Conservation (phyloP, 805 yeast genomes). For the Candida pseudoglaebosa region DNA sequence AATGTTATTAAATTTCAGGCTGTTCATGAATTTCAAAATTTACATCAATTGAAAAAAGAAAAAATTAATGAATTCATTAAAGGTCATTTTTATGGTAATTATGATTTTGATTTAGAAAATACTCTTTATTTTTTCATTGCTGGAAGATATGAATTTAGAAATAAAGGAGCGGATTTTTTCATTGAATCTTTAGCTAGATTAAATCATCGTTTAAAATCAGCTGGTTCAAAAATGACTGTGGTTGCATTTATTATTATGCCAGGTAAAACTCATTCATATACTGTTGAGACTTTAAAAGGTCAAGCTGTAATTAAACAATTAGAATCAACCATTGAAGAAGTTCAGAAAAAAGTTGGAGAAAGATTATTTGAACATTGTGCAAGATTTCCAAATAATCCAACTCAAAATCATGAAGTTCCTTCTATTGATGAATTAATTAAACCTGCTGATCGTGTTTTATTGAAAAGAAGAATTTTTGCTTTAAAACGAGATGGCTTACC, state of each 20-base stretch:
- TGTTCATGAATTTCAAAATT: slow-evolving; percentile 95
- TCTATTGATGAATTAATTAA: slow-evolving; percentile 78
- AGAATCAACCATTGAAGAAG: slow-evolving; percentile 83
- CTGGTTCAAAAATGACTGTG: slow-evolving; percentile 83
- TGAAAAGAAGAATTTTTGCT: slow-evolving; percentile 91
- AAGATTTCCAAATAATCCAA: slow-evolving; percentile 48
- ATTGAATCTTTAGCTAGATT: slow-evolving; percentile 90
- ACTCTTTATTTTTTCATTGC: slow-evolving; percentile 95
- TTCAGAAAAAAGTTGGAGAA: slow-evolving; percentile 80
- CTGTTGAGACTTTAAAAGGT: slow-evolving; percentile 92
- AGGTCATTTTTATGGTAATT: slow-evolving; percentile 96
- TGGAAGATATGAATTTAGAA: slow-evolving; percentile 94
- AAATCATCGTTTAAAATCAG: slow-evolving; percentile 78
- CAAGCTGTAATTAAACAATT: slow-evolving; percentile 94
- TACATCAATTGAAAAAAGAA: slow-evolving; percentile 88
- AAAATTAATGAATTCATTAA: slow-evolving; percentile 91
- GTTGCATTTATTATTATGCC: slow-evolving; percentile 99
- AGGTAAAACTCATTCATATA: slow-evolving; percentile 87
- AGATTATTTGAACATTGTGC: slow-evolving; percentile 90
- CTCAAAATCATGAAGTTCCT: slow-evolving; percentile 58
- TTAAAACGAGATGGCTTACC: slow-evolving; percentile 86
- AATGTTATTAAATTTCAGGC: slow-evolving; percentile 96
- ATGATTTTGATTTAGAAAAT: slow-evolving; percentile 90
- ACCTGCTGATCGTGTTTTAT: slow-evolving; percentile 81
- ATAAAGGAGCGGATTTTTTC: slow-evolving; percentile 94